Percentiles rank a stretch among this genome's conserved stretches.
Evolutionary conservation across 1,284 basidiomycete genomes (phyloP).

Genomic region (Paramarasmius palmivorus): DNA sequence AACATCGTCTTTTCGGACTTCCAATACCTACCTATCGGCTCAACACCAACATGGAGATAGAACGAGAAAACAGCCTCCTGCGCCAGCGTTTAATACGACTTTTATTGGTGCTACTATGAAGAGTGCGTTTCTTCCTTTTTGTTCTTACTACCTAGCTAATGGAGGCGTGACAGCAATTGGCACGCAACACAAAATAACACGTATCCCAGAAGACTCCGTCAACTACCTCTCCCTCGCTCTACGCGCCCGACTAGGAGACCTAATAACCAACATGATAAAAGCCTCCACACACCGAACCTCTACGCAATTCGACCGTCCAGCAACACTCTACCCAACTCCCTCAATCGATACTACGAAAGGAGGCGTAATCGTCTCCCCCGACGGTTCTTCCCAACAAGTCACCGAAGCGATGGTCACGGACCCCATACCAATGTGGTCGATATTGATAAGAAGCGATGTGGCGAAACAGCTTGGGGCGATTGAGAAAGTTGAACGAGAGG

Average conservation of each 20-base stretch:
- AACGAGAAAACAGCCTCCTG: constrained; percentile 66
- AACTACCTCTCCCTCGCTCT: constrained; percentile 80
- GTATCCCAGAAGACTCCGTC: constrained; percentile 69
- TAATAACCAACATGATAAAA: constrained; percentile 68
- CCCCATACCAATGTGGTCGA: constrained; percentile 71
- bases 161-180: too few species aligned
- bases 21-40: constrained; percentile 27
- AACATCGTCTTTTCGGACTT: constrained; percentile 57
- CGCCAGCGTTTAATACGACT: constrained; percentile 63
- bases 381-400: constrained; percentile 33
- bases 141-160: too few species aligned
- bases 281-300: constrained; percentile 74
- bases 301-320: constrained; percentile 67
- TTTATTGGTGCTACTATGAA: constrained; percentile 66
- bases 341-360: not conserved
- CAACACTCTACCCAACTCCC: constrained; percentile 48
- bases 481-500: constrained; percentile 78
- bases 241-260: constrained; percentile 70
- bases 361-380: constrained; percentile 29
- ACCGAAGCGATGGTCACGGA: not conserved
- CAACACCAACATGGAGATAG: constrained; percentile 58
- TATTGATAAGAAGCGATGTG: constrained; percentile 71
- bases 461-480: constrained; percentile 73
- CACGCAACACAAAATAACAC: constrained; percentile 61
- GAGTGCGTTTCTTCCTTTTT: constrained; percentile 14